Evolutionary conservation across 139 green algal genomes (phyloP), one percentile per base, ranked within the genome.

Genomic region (Asterochloris sp.): DNA sequence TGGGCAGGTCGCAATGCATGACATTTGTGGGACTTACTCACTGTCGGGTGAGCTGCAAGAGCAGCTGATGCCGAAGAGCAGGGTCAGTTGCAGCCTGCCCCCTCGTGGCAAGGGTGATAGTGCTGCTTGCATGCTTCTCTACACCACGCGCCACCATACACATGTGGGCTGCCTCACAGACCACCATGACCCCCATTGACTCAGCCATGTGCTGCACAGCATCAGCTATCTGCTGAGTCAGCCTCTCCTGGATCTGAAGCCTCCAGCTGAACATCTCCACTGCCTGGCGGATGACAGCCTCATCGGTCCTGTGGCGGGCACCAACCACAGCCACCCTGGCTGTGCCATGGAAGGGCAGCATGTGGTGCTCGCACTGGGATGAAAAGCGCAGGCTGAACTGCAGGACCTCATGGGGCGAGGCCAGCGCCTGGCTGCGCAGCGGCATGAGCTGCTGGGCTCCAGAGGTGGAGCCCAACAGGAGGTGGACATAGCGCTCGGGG

Each of bases 131-230:
- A 76, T 97, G 90, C 85, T 97, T 96, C 90, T 98, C 91, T 60
- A 99, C 94, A 0, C 97, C 97, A 0, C 97, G 87, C 0, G 95
- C 93, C 13, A 98, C 90, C 97, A 99, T 99, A 89, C 97, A 99
- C 95, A 99, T 97, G 89, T 99, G 97, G 27, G 86, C 88, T 2
- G 96, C 95, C 28, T 94, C 87, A 29, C 93, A 89, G 0, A 96
- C 89, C 17, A 99, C 93, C 85, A 98, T 87, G 73, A 96, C 88
- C 14, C 73, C 77, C 24, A 74, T 75, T 27, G 75, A 81, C 79
- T 74, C 84, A 15, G 63, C 76, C 63, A 93, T 27, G 13, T 26
- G 73, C 78, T 88, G 74, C n/a, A 94, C 81, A 19, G 85, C 89
- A 26, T 91, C 86, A 11, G 94, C 95, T 17, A 99, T 71, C 83